Percentiles rank a stretch among this genome's conserved stretches.
Evolutionary conservation across 1,284 basidiomycete species (phyloP).

Genomic region (Ceratobasidium theobromae): DNA sequence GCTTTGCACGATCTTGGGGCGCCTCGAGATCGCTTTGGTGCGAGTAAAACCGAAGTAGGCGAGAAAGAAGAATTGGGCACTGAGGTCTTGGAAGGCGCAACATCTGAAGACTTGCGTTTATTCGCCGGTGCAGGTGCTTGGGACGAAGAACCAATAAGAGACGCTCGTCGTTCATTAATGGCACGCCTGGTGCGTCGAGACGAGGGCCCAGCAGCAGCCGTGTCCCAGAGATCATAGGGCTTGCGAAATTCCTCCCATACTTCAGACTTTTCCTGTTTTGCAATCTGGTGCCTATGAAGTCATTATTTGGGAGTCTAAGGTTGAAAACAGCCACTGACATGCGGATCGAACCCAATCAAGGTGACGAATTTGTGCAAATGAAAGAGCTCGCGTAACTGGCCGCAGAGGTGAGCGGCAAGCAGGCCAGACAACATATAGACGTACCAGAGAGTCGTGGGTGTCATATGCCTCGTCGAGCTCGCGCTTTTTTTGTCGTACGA

Average conservation of each 20-base stretch:
- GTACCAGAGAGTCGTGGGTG: slow-evolving; percentile 71
- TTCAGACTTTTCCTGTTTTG: slow-evolving; percentile 69
- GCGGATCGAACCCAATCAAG: slow-evolving; percentile 73
- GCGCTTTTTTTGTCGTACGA: slow-evolving; percentile 59
- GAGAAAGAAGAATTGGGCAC: not conserved
- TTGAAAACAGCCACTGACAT: slow-evolving; percentile 48
- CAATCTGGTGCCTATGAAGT: slow-evolving; percentile 49
- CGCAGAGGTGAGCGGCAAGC: not conserved
- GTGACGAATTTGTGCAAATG: slow-evolving; percentile 79
- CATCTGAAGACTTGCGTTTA: slow-evolving; percentile 30
- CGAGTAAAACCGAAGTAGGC: no score
- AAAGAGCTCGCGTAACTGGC: slow-evolving; percentile 77
- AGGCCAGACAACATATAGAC: not conserved
- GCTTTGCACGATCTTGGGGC: not conserved
- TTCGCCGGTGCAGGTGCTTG: slow-evolving; percentile 32
- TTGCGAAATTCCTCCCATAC: slow-evolving; percentile 73
- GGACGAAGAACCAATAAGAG: slow-evolving; percentile 38
- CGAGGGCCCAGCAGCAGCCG: slow-evolving; percentile 30
- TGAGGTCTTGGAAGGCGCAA: not conserved
- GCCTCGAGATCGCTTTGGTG: no score
- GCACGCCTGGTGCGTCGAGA: slow-evolving; percentile 61
- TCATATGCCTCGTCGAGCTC: slow-evolving; percentile 63
- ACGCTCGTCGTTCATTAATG: slow-evolving; percentile 55
- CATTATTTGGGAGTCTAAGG: not conserved
- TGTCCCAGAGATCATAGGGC: slow-evolving; percentile 59